These are phyloP conservation scores for Cytospora schulzeri DNA, from an alignment of 2,329 filamentous ascomycete species.

Conservation along the genomic window DNA sequence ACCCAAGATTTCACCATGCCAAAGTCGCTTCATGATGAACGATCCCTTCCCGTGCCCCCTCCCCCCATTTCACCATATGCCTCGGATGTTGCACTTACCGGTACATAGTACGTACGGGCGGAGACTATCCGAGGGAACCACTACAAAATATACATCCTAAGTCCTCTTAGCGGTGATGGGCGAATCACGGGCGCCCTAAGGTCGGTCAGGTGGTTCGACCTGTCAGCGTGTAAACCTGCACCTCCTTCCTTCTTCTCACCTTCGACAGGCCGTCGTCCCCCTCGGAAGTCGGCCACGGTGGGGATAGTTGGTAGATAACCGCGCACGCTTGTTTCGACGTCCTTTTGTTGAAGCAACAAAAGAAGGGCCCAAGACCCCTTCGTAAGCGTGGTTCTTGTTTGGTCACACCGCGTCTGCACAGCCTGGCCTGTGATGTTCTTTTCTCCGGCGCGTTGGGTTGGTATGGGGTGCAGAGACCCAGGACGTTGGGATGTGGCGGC, in stretches of 20 bases:
- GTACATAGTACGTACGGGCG: neutral
- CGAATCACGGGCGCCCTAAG: slow-evolving; percentile 2
- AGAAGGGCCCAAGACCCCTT: neutral
- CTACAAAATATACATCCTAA: neutral
- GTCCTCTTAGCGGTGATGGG: neutral
- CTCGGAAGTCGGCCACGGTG: slow-evolving; percentile 7
- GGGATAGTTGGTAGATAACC: neutral
- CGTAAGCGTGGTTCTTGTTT: neutral
- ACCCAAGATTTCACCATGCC: slow-evolving; percentile 7
- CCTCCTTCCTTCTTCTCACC: slow-evolving; percentile 1
- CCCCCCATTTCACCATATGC: slow-evolving; percentile 2
- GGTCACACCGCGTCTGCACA: slow-evolving; percentile 19
- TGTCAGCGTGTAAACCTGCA: slow-evolving; percentile 9
- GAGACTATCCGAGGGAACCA: slow-evolving; percentile 10
- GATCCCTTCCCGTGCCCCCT: neutral
- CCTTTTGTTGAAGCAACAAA: neutral
- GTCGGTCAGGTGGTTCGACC: slow-evolving; percentile 12
- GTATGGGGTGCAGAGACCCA: slow-evolving; percentile 18
- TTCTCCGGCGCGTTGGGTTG: neutral
- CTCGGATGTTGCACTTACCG: slow-evolving; percentile 10
- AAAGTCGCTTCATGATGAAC: slow-evolving; percentile 10
- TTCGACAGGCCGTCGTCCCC: slow-evolving; percentile 10
- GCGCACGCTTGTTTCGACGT: slow-evolving; percentile 12
- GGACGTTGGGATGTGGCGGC: slow-evolving; percentile 17
- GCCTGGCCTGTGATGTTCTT: neutral